Conservation (phyloP, 129 eudicot species). For the Lonicera japonica region DNA sequence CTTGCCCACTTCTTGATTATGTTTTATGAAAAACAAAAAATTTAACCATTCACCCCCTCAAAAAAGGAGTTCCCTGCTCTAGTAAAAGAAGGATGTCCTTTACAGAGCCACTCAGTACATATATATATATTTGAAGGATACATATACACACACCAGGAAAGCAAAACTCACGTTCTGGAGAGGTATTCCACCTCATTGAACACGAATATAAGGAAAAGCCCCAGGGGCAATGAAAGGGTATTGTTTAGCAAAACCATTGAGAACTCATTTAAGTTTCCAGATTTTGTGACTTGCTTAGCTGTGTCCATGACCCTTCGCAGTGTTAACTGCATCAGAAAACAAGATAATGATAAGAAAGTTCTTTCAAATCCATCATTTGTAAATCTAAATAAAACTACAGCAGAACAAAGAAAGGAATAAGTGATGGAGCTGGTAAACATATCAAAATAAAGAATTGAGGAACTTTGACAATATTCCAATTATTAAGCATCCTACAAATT, state of each 20-base stretch:
- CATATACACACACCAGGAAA: slow-evolving; percentile 2
- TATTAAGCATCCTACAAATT: too few relatives aligned
- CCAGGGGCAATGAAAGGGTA: slow-evolving; percentile 82
- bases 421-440: not conserved
- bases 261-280: slow-evolving; percentile 90
- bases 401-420: not conserved
- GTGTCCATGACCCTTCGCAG: slow-evolving; percentile 91
- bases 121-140: not conserved
- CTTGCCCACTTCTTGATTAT: too few relatives aligned
- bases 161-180: slow-evolving; percentile 64
- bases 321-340: slow-evolving; percentile 63
- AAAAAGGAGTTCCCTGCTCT: too few relatives aligned
- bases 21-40: too few relatives aligned
- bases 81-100: too few relatives aligned
- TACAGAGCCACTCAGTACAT: too few relatives aligned
- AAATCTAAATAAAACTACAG: not conserved
- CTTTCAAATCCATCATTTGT: not conserved
- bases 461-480: too few relatives aligned
- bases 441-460: not conserved
- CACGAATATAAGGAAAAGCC: slow-evolving; percentile 52
- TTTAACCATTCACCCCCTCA: too few relatives aligned
- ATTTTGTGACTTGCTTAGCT: slow-evolving; percentile 88
- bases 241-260: slow-evolving; percentile 95
- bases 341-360: slow-evolving; percentile 4
- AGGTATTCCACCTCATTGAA: slow-evolving; percentile 94